A percentile compares a stretch with the other conserved stretches of the same genome.
Conservation (phyloP, 495 filamentous ascomycete genomes). For the Penicillium coprophilum region DNA sequence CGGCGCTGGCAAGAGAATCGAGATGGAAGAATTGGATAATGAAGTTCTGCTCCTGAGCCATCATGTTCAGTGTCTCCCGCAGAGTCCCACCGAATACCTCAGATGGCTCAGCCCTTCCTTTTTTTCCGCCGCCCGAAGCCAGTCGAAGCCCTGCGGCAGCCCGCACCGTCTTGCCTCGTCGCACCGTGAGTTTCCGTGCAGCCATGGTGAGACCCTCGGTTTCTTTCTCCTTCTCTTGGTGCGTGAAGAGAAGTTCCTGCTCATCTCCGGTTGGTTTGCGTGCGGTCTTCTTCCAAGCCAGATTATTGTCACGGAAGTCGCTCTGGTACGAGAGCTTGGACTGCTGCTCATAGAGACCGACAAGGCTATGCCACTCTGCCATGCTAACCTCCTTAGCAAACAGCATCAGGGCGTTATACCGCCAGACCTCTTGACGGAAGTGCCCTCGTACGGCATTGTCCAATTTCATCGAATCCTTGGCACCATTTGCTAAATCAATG, state of each 20-base stretch:
- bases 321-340: slow-evolving; percentile 74
- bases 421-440: slow-evolving; percentile 66
- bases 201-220: slow-evolving; percentile 66
- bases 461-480: slow-evolving; percentile 46
- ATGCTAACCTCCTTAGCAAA: slow-evolving; percentile 82
- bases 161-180: slow-evolving; percentile 80
- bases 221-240: slow-evolving; percentile 79
- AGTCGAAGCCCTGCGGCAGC: slow-evolving; percentile 60
- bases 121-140: slow-evolving; percentile 56
- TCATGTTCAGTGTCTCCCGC: slow-evolving; percentile 72
- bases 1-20: slow-evolving; percentile 68
- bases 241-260: slow-evolving; percentile 80
- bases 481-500: slow-evolving; percentile 49
- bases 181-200: slow-evolving; percentile 88
- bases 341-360: slow-evolving; percentile 76
- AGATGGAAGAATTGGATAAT: slow-evolving; percentile 91
- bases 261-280: slow-evolving; percentile 83
- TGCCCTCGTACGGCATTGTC: slow-evolving; percentile 52
- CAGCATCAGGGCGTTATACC: slow-evolving; percentile 78
- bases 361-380: slow-evolving; percentile 73
- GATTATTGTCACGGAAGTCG: slow-evolving; percentile 75
- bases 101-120: slow-evolving; percentile 67
- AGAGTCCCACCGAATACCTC: slow-evolving; percentile 82
- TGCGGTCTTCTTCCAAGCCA: slow-evolving; percentile 79
- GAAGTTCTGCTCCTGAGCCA: slow-evolving; percentile 93